Evolutionary conservation across 148 eudicot species (phyloP).

Genomic region (Heliamphora exappendiculata): DNA sequence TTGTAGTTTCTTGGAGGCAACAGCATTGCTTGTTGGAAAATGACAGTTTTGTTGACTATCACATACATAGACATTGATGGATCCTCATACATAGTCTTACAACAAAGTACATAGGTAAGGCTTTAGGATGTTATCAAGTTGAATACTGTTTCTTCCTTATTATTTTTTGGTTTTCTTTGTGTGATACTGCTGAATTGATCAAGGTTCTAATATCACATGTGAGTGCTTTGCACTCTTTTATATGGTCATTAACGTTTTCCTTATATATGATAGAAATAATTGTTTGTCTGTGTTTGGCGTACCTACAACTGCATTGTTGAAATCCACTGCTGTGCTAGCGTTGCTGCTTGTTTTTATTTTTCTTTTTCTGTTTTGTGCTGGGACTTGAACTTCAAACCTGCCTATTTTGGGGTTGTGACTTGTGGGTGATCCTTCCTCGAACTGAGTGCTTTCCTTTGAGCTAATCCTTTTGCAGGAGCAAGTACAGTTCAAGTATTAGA

Average conservation of each 20-base stretch:
- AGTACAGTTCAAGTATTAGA: too few relatives aligned
- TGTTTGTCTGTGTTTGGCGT: background rate
- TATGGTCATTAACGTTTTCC: background rate
- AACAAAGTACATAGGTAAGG: conserved; percentile 7
- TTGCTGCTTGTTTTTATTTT: too few relatives aligned
- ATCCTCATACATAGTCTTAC: background rate
- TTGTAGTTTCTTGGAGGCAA: background rate
- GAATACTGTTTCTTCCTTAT: background rate
- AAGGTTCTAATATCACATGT: background rate
- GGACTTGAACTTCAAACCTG: too few relatives aligned
- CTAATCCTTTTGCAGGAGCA: too few relatives aligned
- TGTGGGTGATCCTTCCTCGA: too few relatives aligned
- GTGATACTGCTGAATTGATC: background rate
- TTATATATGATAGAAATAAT: background rate
- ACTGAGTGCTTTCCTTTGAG: too few relatives aligned
- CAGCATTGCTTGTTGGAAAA: conserved; percentile 5
- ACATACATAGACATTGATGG: conserved; percentile 4
- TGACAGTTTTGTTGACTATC: background rate
- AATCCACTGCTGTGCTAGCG: background rate
- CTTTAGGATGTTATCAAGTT: background rate
- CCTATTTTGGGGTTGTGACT: too few relatives aligned
- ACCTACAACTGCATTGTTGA: background rate
- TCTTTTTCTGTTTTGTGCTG: too few relatives aligned
- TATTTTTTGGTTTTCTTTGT: background rate
- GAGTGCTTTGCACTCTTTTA: background rate